phyloP scores from a whole-genome alignment of 345 rosid species.

The Ceriops tagal region DNA sequence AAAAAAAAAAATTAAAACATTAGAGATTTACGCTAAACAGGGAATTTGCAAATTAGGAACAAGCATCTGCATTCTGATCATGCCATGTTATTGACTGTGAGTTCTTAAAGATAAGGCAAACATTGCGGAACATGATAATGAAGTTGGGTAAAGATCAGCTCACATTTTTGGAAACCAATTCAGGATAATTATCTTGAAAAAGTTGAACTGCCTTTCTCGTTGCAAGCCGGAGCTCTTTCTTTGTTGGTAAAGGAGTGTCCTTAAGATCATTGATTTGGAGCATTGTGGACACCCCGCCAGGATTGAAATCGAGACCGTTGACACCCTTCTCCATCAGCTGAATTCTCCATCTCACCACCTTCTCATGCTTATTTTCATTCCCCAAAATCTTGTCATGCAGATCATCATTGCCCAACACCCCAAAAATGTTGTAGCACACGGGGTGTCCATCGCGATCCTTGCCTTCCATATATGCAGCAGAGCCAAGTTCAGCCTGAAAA shows the following conservation, averaged over 20 bases:
- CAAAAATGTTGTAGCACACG: slow-evolving; percentile 22
- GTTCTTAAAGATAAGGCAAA: no score
- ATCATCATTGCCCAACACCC: slow-evolving; percentile 13
- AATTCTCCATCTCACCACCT: slow-evolving; percentile 22
- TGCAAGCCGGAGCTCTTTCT: slow-evolving; percentile 19
- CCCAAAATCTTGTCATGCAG: slow-evolving; percentile 4
- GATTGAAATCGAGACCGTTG: slow-evolving; percentile 19
- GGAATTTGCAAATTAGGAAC: no score
- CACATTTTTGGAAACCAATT: slow-evolving; percentile 26
- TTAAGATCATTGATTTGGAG: slow-evolving; percentile 28
- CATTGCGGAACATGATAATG: no score
- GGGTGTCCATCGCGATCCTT: slow-evolving; percentile 23
- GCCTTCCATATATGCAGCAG: slow-evolving; percentile 16
- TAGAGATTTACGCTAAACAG: no score
- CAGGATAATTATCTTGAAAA: slow-evolving; percentile 31
- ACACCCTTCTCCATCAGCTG: slow-evolving; percentile 25
- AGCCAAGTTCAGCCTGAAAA: slow-evolving; percentile 6
- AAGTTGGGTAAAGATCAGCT: background rate
- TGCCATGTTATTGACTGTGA: no score
- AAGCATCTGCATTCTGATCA: no score
- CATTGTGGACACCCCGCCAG: slow-evolving; percentile 15
- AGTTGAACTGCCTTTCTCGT: slow-evolving; percentile 18
- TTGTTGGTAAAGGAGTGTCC: slow-evolving; percentile 24
- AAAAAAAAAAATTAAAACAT: no score
- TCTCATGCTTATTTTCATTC: slow-evolving; percentile 16